Evolutionary conservation across 176 grass and related monocot species (phyloP).

Genomic region (Themeda triandra): DNA sequence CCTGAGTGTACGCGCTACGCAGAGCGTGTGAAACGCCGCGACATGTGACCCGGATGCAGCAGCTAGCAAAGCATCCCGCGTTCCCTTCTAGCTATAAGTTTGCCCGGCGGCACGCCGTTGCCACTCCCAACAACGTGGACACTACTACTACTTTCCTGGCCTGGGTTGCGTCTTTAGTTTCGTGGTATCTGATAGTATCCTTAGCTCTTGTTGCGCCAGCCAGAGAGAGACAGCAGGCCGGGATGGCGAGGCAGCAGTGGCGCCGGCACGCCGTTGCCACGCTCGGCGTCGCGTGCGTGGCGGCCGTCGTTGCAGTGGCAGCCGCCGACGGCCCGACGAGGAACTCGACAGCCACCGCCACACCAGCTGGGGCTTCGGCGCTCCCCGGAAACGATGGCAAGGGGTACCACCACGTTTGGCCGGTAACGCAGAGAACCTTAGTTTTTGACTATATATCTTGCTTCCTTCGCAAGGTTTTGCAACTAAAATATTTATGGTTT

Average conservation of each 20-base stretch:
- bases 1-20: no score
- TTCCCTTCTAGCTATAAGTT: neutral
- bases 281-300: neutral
- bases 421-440: neutral
- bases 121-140: neutral
- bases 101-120: neutral
- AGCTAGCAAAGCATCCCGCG: no score
- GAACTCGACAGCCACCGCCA: neutral
- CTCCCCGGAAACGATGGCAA: neutral
- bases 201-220: no score
- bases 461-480: neutral
- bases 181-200: neutral
- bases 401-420: neutral
- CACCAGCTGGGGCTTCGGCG: neutral
- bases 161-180: neutral
- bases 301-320: neutral
- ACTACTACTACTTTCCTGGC: neutral
- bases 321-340: neutral
- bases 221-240: neutral
- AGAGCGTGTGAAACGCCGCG: no score
- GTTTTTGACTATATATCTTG: no score
- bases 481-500: neutral
- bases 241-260: slow-evolving; percentile 6
- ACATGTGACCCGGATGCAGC: no score
- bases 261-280: neutral